Base-by-base conservation (phyloP, 2,329 filamentous ascomycete genomes). In the Hypoxylon sp. region DNA sequence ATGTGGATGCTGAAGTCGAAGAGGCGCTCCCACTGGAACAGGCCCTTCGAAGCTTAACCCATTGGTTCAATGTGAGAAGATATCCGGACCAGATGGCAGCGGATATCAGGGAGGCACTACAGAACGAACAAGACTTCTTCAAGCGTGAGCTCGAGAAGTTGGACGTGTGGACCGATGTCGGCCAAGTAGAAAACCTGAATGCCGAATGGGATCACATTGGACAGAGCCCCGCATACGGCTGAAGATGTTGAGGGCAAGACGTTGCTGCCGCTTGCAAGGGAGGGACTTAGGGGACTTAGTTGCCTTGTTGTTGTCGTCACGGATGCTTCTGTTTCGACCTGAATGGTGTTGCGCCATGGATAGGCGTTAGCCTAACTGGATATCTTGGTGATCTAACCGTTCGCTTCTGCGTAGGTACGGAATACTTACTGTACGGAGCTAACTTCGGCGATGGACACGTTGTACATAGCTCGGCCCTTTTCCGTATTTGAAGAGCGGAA, bases 1-100 rank as follows among this genome's bases (percentile, higher is more conserved):
- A 97, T 76, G 90, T 98, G 1, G 96, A 99, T 73, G 92, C 91
- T 0, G 95, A 97, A 71, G 94, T 98, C 1, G 96, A 98, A 75
- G 93, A 97, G 76, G 93, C 94, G 12, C 82, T 98, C 72, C 95
- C 95, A 1, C 84, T 97, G 6, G 96, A 99, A 80, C 94, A 97
- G 81, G 94, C 93, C 0, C 83, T 98, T 46, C 85, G 96, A 45
- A 93, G 92, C 43, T 79, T 99, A 69, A 97, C 95, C 56, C 94
- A 97, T 78, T 99, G 96, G 94, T 93, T 92, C 83, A 97, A 97
- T 78, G 82, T 97, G 72, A 87, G 92, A 61, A 81, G 88, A 68
- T 97, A 96, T 75, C 91, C 92, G 19, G 91, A 94, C 63, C 87
- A 90, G 62, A 92, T 97, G 85, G 89, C 84, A 19, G 78, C 81